Conservation (phyloP, 345 rosid genomes). For the Draba incana region DNA sequence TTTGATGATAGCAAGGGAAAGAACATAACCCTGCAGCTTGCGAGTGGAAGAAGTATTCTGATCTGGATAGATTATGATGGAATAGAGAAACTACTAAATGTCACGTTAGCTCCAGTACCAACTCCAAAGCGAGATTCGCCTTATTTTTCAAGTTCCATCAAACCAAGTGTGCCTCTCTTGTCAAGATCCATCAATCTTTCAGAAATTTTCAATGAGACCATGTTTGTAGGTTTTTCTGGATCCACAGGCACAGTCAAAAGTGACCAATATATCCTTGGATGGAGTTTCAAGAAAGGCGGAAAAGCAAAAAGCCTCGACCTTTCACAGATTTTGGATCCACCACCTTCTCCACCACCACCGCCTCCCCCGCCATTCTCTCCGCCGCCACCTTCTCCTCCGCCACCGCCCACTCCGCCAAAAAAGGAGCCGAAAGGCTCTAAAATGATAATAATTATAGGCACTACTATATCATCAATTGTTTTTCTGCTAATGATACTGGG, state of each 20-base stretch:
- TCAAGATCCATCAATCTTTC: slow-evolving; percentile 53
- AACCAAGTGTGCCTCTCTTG: slow-evolving; percentile 57
- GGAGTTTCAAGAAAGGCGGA: no score
- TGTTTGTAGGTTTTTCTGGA: slow-evolving; percentile 69
- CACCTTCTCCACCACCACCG: slow-evolving; percentile 8
- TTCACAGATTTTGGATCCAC: slow-evolving; percentile 17
- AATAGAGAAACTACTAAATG: slow-evolving; percentile 33
- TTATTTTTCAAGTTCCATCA: slow-evolving; percentile 23
- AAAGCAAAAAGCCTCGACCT: no score
- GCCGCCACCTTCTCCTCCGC: no score
- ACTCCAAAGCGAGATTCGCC: background rate
- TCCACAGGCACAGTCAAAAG: slow-evolving; percentile 48
- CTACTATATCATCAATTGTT: no score
- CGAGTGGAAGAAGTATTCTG: slow-evolving; percentile 46
- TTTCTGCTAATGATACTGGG: no score
- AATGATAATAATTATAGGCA: no score
- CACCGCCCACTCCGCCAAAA: slow-evolving; percentile 36
- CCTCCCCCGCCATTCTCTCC: no score
- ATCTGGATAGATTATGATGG: slow-evolving; percentile 67
- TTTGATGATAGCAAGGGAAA: slow-evolving; percentile 11
- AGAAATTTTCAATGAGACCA: slow-evolving; percentile 41
- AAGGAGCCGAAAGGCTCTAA: no score
- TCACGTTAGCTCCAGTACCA: slow-evolving; percentile 53
- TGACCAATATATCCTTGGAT: slow-evolving; percentile 48
- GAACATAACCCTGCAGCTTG: slow-evolving; percentile 38